Conservation (phyloP, 768 basidiomycete genomes). For the Phylloporus sp. region DNA sequence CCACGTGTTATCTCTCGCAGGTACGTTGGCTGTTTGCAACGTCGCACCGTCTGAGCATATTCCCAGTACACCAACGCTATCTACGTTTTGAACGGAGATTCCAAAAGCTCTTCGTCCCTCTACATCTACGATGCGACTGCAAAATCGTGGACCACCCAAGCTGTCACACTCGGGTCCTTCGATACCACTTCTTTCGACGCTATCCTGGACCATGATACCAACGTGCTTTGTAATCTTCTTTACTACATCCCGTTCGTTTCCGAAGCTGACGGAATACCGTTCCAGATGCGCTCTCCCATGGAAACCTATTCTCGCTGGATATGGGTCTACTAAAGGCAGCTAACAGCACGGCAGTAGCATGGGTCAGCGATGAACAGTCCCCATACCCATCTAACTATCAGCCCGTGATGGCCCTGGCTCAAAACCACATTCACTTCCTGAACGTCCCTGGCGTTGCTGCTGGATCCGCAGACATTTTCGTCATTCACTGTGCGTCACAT, state of each 20-base stretch:
- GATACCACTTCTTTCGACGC: conserved; percentile 61
- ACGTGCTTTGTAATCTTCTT: conserved; percentile 62
- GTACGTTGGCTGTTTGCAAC: conserved; percentile 26
- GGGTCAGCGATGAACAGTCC: conserved; percentile 57
- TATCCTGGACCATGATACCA: conserved; percentile 92
- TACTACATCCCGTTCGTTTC: background rate
- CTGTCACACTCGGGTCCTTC: conserved; percentile 47
- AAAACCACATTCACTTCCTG: conserved; percentile 85
- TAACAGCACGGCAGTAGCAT: conserved; percentile 50
- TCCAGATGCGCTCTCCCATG: conserved; percentile 63
- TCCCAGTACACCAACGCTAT: conserved; percentile 76
- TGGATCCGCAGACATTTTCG: conserved; percentile 73
- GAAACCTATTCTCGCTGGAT: conserved; percentile 63
- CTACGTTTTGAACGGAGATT: conserved; percentile 78
- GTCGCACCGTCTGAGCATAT: background rate
- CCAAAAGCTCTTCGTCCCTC: conserved; percentile 58
- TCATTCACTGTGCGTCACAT: conserved; percentile 73
- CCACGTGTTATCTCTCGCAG: conserved; percentile 71
- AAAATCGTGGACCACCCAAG: conserved; percentile 77
- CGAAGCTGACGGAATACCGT: conserved; percentile 5
- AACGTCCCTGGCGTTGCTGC: conserved; percentile 61
- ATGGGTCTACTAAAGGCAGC: conserved; percentile 63
- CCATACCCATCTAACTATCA: conserved; percentile 57
- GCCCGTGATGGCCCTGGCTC: conserved; percentile 75
- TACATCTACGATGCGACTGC: conserved; percentile 76